A percentile compares a stretch with the other conserved stretches of the same genome.
These are phyloP conservation scores for Daldinia sp. DNA, from an alignment of 2,329 filamentous ascomycete genomes.

Conservation along the genomic window DNA sequence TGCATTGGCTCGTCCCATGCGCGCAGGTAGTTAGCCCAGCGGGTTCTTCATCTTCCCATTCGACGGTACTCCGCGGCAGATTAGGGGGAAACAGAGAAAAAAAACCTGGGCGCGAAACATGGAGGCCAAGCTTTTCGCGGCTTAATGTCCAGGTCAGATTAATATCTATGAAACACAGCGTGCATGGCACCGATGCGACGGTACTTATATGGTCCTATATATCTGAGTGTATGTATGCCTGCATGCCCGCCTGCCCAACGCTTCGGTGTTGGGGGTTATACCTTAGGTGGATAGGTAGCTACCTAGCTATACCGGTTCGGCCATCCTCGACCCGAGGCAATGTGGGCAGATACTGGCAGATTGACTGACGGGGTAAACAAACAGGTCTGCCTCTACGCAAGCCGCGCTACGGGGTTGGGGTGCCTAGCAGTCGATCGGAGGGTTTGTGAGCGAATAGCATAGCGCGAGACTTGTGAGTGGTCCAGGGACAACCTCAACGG, in stretches of 20 bases:
- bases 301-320: background rate
- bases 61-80: slow-evolving; percentile 29
- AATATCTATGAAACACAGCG: slow-evolving; percentile 40
- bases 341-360: background rate
- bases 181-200: slow-evolving; percentile 26
- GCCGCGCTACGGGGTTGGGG: background rate
- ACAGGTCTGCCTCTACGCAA: background rate
- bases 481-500: background rate
- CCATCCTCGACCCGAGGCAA: background rate
- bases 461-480: background rate
- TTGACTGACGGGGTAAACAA: background rate
- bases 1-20: slow-evolving; percentile 8
- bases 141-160: slow-evolving; percentile 30
- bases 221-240: background rate
- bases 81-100: slow-evolving; percentile 20
- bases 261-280: background rate
- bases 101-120: slow-evolving; percentile 21
- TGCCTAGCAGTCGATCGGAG: background rate
- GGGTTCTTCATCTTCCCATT: slow-evolving; percentile 5
- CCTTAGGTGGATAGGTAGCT: background rate
- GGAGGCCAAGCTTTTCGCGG: slow-evolving; percentile 31
- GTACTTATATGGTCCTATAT: background rate
- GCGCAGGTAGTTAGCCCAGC: background rate
- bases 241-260: background rate
- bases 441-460: slow-evolving; percentile 3